Base-by-base conservation (phyloP, 352 stramenopile species). In the Phytophthora uliginosa region DNA sequence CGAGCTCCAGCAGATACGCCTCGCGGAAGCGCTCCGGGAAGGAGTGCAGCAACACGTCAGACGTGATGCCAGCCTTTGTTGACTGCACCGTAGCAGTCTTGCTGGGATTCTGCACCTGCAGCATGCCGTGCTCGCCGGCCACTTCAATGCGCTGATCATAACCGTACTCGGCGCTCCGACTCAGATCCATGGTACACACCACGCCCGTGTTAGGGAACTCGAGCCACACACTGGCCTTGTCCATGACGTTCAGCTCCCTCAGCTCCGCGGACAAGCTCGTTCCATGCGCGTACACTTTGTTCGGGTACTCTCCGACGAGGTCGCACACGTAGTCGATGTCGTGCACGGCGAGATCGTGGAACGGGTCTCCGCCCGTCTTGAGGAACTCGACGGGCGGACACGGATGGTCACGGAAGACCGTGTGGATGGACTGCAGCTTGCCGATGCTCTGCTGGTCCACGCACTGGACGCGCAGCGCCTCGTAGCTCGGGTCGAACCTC, bases 91-190 rank as follows among this genome's bases (percentile, higher is more conserved):
- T 75, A 0, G 79, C 75, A 33, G 85, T 95, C 67, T 89, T 88
- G 18, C 76, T 69, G 22, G 86, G 76, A 63, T 98, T 98, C 8
- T 84, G 69, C 28, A 92, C 85, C 36, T 95, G 84, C 9, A 93
- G 66, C 85, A 93, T 92, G 33, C 89, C 89, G 40, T 66, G 48
- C 61, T 91, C 85, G 3, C 92, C 92, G 53, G 89, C 88, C 17
- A 98, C 81, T 78, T 98, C 95, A 64, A 95, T 90, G 47, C 95
- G 89, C 72, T 98, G 95, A 81, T 98, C 95, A 73, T 98, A 98
- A 40, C 95, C 95, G 66, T 98, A 98, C 50, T 85, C 81, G 4
- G 93, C 87, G 54, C 79, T 89, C 8, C 94, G 87, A 67, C 88
- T 97, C 20, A 98, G 68, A 40, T 95, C 89, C 73, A 98, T 92